Conservation (phyloP, 2,329 filamentous ascomycete species). For the Juglanconis juglandina region DNA sequence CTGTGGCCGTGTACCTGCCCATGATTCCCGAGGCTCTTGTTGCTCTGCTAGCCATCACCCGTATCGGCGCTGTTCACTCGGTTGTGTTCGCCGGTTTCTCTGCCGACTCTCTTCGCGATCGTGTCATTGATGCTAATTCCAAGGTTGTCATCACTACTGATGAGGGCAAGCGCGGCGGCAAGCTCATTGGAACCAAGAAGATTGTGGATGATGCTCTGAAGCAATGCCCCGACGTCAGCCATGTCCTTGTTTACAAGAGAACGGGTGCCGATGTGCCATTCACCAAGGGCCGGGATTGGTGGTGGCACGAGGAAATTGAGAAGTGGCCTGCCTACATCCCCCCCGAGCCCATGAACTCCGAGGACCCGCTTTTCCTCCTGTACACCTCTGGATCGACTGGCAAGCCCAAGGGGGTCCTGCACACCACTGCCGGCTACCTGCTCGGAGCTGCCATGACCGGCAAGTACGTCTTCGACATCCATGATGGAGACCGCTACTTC, state of each 20-base stretch:
- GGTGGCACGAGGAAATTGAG: slow-evolving; percentile 98
- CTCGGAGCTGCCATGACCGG: slow-evolving; percentile 88
- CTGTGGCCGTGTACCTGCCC: slow-evolving; percentile 92
- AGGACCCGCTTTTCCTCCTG: slow-evolving; percentile 94
- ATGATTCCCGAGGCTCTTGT: slow-evolving; percentile 98
- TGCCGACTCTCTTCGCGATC: slow-evolving; percentile 90
- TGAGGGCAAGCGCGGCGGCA: slow-evolving; percentile 96
- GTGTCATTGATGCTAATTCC: slow-evolving; percentile 84
- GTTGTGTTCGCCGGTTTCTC: slow-evolving; percentile 98
- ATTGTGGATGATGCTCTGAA: slow-evolving; percentile 97
- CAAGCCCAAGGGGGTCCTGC: slow-evolving; percentile 98
- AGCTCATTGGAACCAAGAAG: slow-evolving; percentile 96
- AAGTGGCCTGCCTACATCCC: slow-evolving; percentile 94
- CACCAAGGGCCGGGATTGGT: slow-evolving; percentile 83
- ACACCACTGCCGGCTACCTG: slow-evolving; percentile 94
- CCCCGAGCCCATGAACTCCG: slow-evolving; percentile 83
- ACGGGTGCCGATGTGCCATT: slow-evolving; percentile 90
- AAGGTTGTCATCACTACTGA: slow-evolving; percentile 96
- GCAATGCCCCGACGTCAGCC: slow-evolving; percentile 84
- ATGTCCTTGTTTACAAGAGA: slow-evolving; percentile 89
- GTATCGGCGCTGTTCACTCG: slow-evolving; percentile 94
- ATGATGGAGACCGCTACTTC: slow-evolving; percentile 90
- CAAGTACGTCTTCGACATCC: slow-evolving; percentile 99
- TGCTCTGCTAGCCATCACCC: slow-evolving; percentile 83
- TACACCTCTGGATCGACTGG: slow-evolving; percentile 98